Percentiles rank a stretch among this genome's conserved stretches.
These are phyloP conservation scores for Helminthosporium solani DNA, from an alignment of 2,329 filamentous ascomycete species.

Conservation along the genomic window DNA sequence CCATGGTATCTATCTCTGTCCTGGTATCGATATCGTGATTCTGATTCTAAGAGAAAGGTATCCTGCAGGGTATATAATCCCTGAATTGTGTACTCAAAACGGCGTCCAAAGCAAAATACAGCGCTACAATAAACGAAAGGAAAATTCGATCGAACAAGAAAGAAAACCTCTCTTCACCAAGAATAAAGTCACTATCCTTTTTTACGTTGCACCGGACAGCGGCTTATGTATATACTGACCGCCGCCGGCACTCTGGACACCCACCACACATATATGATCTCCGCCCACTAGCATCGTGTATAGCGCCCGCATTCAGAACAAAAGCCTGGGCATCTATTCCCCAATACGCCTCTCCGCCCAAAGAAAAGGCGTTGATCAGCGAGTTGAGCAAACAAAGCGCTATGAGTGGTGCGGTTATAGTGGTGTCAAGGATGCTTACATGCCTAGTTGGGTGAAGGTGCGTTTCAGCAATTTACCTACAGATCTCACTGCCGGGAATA, in stretches of 20 bases:
- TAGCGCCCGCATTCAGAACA: background rate
- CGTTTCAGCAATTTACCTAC: constrained; percentile 13
- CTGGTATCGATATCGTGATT: background rate
- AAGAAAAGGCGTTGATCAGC: background rate
- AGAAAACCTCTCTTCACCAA: background rate
- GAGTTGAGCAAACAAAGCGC: background rate
- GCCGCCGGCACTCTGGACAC: background rate
- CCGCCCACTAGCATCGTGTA: background rate
- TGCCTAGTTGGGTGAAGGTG: constrained; percentile 12
- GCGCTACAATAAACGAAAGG: background rate
- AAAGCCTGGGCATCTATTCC: background rate
- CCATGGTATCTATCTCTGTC: constrained; percentile 15
- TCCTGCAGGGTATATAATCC: background rate
- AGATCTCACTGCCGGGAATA: too few relatives aligned
- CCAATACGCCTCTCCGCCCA: too few relatives aligned
- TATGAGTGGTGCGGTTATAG: constrained; percentile 1
- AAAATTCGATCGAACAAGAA: background rate
- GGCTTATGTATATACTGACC: background rate
- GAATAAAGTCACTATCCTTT: background rate
- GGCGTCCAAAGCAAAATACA: background rate
- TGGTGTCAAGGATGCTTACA: constrained; percentile 2
- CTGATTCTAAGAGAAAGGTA: background rate
- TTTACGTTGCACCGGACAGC: background rate
- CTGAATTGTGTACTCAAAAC: background rate
- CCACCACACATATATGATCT: background rate